Base-by-base conservation (phyloP, 495 filamentous ascomycete genomes). In the Annulohypoxylon bovei region DNA sequence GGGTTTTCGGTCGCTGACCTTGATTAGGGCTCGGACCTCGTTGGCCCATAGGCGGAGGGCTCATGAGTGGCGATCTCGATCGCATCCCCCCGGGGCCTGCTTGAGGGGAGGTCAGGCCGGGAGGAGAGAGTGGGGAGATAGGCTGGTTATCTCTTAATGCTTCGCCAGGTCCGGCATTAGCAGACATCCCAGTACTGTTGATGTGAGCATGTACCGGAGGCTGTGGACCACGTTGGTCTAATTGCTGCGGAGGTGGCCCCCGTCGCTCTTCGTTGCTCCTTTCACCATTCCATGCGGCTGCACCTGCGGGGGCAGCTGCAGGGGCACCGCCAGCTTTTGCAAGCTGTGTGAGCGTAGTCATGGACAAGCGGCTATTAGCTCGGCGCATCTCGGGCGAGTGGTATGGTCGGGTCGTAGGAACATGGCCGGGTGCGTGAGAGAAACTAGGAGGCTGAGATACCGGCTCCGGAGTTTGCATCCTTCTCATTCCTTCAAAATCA, bases 331-430 rank as follows among this genome's bases (percentile, higher is more conserved):
- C 87, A 39, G 90, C 90, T 40, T 88, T 89, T 30, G 86, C 86
- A 53, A 98, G 75, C 73, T 97, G 92, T 1, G 88, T 84, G 7
- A 98, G 83, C 14, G 94, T 98, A 4, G 88, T 89, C 61, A 87
- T 83, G 22, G 94, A 97, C 79, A 98, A 88, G 9, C 92, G 88
- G 68, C 89, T 93, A 60, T 91, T 94, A 57, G 90, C 91, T 61
- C 88, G 86, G 52, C 91, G 88, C 77, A 93, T 82, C 67, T 94
- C 91, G n/a, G 89, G 85, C 28, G 91, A 88, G 46, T 89, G 85
- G 65, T 90, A 87, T 4, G 93, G 92, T 62, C 89, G 85, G 30
- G 84, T 88, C 9, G 81, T 78, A 6, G 94, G 94, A 62, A 85
- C 84, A 52, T 88, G 86, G 30, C 89, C 87, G 32, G 91, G 88